These are phyloP conservation scores for Porogramme epimiltina DNA, from an alignment of 1,284 basidiomycete genomes.

Conservation along the genomic window DNA sequence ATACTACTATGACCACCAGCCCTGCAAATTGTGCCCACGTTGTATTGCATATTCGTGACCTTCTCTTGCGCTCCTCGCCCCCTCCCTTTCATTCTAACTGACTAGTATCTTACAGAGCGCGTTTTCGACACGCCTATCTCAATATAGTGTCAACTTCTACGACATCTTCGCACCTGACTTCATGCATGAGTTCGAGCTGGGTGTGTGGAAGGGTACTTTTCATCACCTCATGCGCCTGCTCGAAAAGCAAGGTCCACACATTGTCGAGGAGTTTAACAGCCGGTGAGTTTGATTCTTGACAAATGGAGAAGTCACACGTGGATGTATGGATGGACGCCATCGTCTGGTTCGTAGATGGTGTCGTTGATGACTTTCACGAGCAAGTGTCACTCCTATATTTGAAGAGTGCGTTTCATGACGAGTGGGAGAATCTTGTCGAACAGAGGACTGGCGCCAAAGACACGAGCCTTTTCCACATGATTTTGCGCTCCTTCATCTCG, in stretches of 20 bases:
- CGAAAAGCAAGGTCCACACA: slow-evolving; percentile 3
- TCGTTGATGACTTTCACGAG: slow-evolving; percentile 99
- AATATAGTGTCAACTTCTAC: slow-evolving; percentile 20
- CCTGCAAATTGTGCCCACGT: background rate
- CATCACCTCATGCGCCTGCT: slow-evolving; percentile 29
- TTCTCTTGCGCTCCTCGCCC: background rate
- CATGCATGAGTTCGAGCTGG: slow-evolving; percentile 32
- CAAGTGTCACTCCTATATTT: slow-evolving; percentile 98
- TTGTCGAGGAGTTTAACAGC: slow-evolving; percentile 17
- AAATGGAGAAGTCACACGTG: too few relatives aligned
- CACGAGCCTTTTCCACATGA: slow-evolving; percentile 99
- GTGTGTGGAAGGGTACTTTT: slow-evolving; percentile 29
- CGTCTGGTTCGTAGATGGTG: slow-evolving; percentile 98
- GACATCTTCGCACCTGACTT: slow-evolving; percentile 25
- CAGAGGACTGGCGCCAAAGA: slow-evolving; percentile 97
- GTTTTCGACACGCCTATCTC: slow-evolving; percentile 25
- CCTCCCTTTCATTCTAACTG: background rate
- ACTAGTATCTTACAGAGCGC: slow-evolving; percentile 31
- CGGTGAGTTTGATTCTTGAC: slow-evolving; percentile 16
- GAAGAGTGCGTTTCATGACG: slow-evolving; percentile 98
- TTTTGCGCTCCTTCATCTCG: slow-evolving; percentile 99
- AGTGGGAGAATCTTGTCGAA: slow-evolving; percentile 99
- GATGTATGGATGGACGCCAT: slow-evolving; percentile 97
- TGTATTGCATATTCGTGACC: too few relatives aligned
- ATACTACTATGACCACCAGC: too few relatives aligned